Evolutionary conservation across 176 grass and related monocot genomes (phyloP), one percentile per base, ranked within the genome.

Genomic region (Ananas comosus): DNA sequence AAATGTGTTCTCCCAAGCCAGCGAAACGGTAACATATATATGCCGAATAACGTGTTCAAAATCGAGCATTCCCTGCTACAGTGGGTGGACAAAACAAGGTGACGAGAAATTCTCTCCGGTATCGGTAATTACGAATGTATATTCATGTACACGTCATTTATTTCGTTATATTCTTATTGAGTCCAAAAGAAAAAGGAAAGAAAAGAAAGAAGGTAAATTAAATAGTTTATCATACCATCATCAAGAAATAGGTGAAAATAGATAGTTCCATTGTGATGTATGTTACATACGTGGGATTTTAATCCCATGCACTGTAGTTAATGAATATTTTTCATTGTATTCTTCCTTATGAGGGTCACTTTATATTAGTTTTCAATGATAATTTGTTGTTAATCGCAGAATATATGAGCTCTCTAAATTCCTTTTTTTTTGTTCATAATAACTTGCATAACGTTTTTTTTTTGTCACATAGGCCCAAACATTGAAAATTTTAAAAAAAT

Each of bases 81-180:
- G 29, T 42, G 4, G 33, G 33, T 42, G 4, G 5, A 42, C 6
- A 4, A 42, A 42, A 42, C 33, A 0, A 42, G 33, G 33, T 42
- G 21, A 2, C 6, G 21, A 19, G 56, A 69, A 21, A 50, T n/a
- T 71, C 28, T 65, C 53, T 80, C 69, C 69, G 25, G 22, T 88
- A 69, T 67, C 63, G 69, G 65, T 77, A 83, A 76, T 64, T 51
- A 12, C 70, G 64, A 66, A 77, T 83, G 64, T 53, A 72, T 73
- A 77, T 51, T 49, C 16, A 67, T 72, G 10, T 83, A 83, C 69
- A 80, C 76, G 70, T 74, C 64, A 77, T 70, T 83, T 65, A 74
- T 84, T 65, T 77, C 12, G 11, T 12, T 29, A 51, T 25, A 18
- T 9, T 61, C 56, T 61, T 10, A 18, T 18, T 9, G 56, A 10